Base-by-base conservation (phyloP, 805 yeast genomes). In the Jamesozyma rosinii region DNA sequence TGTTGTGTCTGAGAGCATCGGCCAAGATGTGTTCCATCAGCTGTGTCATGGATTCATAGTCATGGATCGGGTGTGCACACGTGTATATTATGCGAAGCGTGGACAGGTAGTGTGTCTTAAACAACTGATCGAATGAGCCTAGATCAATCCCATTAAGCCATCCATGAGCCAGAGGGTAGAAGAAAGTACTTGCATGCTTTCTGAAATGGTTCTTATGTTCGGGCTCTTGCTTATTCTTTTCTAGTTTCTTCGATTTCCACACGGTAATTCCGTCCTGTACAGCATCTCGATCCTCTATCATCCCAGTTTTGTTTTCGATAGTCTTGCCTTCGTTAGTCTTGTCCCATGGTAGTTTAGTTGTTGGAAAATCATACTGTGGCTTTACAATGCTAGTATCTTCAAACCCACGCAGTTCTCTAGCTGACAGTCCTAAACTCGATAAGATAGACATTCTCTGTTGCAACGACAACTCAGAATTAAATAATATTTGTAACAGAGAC, bases 401-500 rank as follows among this genome's bases (percentile, higher is more conserved):
- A 26, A 69, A 59, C 0, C 88, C 90, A 36, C 82, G 67, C 9
- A 88, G 66, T 49, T 83, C 87, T 46, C 95, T 63, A 0, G 88
- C 86, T 2, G 84, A 75, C 20, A 88, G 63, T 0, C 89, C 81
- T 11, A 86, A 56, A 0, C 84, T 66, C 4, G 89, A 76, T 17
- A 92, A 60, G 8, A 89, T 68, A 24, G 75, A 64, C 64, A 89
- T 69, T 38, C 97, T 63, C 46, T 81, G 89, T 47, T 83, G 92
- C 17, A 92, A 59, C 0, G 95, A 86, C 48, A 82, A 77, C 54
- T 90, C 98, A 0, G 89, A 88, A 0, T 72, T 68, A 30, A 76
- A 65, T 15, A 88, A 64, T 15, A 80, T 58, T 22, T 67, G 56
- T 34, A 75, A 52, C 5, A 63, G 51, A 9, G 58, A 53, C 0